Evolutionary conservation across 129 eudicot species (phyloP), one percentile per base, ranked within the genome.

Genomic region (Sambucus nigra): DNA sequence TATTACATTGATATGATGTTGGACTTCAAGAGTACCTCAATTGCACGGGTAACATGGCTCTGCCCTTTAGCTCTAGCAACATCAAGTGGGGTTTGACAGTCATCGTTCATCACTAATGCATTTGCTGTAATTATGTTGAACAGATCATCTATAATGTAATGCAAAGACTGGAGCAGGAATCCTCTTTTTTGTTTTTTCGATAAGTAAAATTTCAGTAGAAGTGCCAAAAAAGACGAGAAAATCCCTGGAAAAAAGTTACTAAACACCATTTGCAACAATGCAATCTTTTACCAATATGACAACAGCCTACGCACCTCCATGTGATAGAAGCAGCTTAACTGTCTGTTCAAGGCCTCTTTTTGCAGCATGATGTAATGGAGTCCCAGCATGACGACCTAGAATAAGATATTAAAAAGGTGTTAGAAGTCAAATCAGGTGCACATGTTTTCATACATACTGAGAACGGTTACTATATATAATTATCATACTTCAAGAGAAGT

Each of bases 341-440:
- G 76, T 80, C 55, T 61, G 78, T 44, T 78, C 89, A 47, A 83
- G 73, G 51, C 96, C 96, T 60, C 94, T 80, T 77, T 80, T 83
- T 22, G 96, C 86, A 53, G 96, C 96, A 88, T 88, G 96, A 69
- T 88, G 96, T 25, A 88, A 67, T 47, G 96, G 94, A 23, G 94
- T 88, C 57, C 96, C 96, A 55, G 83, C 89, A 65, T 88, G 80
- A 46, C 94, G 94, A 12, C 96, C 96, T 87, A 51, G 40, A 55
- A 19, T 2, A 23, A 44, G 8, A 25, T 1, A 35, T 10, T 9
- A 10, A 25, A 31, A 12, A 3, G 22, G 24, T 10, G 25, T 19
- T 29, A 51, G n/a, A 0, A 32, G 7, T 31, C 14, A 48, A 51
- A 63, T 38, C 18, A 13, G 8, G 42, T 32, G 21, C 39, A 0